Base-by-base conservation (phyloP, 192 early-diverging fungal species). In the Backusella liffmaniae region DNA sequence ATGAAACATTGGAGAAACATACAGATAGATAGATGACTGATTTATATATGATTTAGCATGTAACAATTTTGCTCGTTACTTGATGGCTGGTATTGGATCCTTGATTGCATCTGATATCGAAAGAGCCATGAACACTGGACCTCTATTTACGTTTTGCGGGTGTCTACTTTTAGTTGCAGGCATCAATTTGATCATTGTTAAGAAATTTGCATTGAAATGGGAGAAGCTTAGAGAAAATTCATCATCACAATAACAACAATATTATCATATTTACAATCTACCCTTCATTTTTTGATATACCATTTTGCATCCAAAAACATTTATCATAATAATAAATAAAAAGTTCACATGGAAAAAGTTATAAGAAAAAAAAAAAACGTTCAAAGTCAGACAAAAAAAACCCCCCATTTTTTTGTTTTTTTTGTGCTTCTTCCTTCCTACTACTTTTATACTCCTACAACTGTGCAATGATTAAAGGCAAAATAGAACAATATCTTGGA, bases 81-180 rank as follows among this genome's bases (percentile, higher is more conserved):
- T 77, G 5, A 73, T 67, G 65, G 78, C 82, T 9, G 82, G 82
- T 21, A 73, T 80, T 23, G 82, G 82, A 18, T 59, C 82, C 3
- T 66, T 83, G 44, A 74, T 83, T 67, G 78, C 82, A 8, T 77
- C 78, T 8, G 78, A 77, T 67, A 44, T 80, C 10, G 23, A 77
- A 13, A 41, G 30, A 44, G 78, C 73, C 0, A 15, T 80, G 5
- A 73, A 76, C 13, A 73, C 76, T 44, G 82, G 82, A 0, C 65
- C 80, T 4, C 37, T 83, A 3, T 83, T 77, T 75, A 77, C 78
- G 21, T 41, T 83, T 12, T 71, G 70, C 16, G 70, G 70, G 2
- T 49, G 29, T 13, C 29, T 71, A 0, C 41, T 71, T 32, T 46
- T 71, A 15, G 4, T 71, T 26, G 42, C 44, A 42, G 41, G 39